Base-by-base conservation (phyloP, 306 rosid species). In the Abrus pulchellus region DNA sequence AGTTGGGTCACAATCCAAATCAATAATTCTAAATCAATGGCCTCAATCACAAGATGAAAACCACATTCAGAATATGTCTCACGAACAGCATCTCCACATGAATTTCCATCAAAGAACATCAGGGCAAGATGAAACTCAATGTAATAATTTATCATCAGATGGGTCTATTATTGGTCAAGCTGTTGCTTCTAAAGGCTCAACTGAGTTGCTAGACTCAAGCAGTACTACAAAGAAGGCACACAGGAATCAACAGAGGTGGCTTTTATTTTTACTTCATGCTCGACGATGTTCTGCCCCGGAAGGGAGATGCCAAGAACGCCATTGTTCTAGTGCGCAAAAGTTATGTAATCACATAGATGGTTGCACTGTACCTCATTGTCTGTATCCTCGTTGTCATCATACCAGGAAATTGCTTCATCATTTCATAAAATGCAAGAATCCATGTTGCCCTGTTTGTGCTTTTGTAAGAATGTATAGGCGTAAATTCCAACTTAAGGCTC, bases 221-320 rank as follows among this genome's bases (percentile, higher is more conserved):
- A 73, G 40, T 80, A 70, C 63, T 62, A 50, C 50, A n/a, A 76
- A 83, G 10, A 84, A 50, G 28, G 88, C 83, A 27, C 91, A 83
- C 66, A 71, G 76, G 78, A 90, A 92, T 85, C 99, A 96, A 78
- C 98, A 89, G 80, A 90, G 85, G 79, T 96, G 99, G 99, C 97
- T 96, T 84, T 79, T 96, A 80, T 96, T 96, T 86, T 80, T 96
- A 66, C 83, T 86, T 56, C 99, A 96, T 87, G 99, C 99, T 30
- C 90, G 94, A 49, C 79, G 87, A 3, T 96, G 99, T 79, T 34
- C 83, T 50, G 91, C 92, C 56, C 92, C 93, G 5, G 90, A 96
- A 89, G 99, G 99, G 56, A 85, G 81, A 86, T 96, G 99, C 86
- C 87, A 48, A 38, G 94, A 88, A 79, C 87, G 48, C 75, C 52